Base-by-base conservation (phyloP, 148 eudicot genomes). In the Suaeda aralocaspica region DNA sequence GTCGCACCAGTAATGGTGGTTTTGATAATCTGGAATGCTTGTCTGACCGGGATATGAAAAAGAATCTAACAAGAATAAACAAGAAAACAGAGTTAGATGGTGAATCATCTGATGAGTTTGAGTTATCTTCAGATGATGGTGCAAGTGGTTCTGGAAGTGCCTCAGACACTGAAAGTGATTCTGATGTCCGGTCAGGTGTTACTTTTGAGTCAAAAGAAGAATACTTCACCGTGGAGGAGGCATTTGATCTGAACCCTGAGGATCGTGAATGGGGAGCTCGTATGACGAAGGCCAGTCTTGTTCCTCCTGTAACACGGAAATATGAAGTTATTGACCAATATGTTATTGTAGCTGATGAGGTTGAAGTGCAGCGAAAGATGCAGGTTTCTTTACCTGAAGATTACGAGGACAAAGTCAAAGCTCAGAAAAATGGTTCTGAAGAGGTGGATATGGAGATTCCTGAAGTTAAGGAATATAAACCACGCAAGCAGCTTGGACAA, bases 261-360 rank as follows among this genome's bases (percentile, higher is more conserved):
- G 97, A 93, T 29, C 96, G 97, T 56, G 98, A 93, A 82, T 93
- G 98, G 98, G 98, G 96, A 79, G 98, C 98, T 64, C 92, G 96
- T 36, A 93, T 93, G 98, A 93, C 98, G 31, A 90, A 91, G 75
- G 92, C 92, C 44, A 91, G 98, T 78, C 98, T 90, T 74, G 98
- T 93, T 62, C 98, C 98, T 76, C 98, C 98, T 59, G 98, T 93
- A 57, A 93, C 98, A 1, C 87, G 98, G 70, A 93, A 91, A 73
- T 93, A 93, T 74, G 97, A 93, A 68, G 89, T 88, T 29, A 91
- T 93, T 76, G 89, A 87, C 59, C 82, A 76, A 63, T 93, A 93
- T 74, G 90, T 87, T 50, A 81, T 91, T 73, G 89, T 93, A 49
- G 92, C 92, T 24, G 98, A 93, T 78, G 95, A 93, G 80, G 88